Percentiles rank a stretch among this genome's conserved stretches.
Evolutionary conservation across 768 basidiomycete genomes (phyloP).

Genomic region (Panaeolus cyanescens): DNA sequence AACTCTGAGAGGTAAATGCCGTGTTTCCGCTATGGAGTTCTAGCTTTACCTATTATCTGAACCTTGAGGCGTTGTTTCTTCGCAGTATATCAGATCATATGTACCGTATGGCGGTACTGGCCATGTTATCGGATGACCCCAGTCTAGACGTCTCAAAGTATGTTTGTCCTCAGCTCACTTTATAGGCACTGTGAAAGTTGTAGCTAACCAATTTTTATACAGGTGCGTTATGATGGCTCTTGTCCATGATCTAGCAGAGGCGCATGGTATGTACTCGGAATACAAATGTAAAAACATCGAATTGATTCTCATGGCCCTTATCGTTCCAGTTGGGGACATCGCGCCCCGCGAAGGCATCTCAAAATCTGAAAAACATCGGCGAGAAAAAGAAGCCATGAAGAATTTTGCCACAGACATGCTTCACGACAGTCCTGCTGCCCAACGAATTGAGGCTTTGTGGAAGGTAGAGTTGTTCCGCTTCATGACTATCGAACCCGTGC

Average conservation of each 20-base stretch:
- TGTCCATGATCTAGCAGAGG: conserved; percentile 96
- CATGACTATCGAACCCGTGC: neutral
- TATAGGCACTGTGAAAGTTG: no score
- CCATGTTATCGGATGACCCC: conserved; percentile 82
- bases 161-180: no score
- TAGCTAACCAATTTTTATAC: no score
- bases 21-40: no score
- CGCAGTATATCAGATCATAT: conserved; percentile 92
- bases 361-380: conserved; percentile 73
- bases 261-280: conserved; percentile 58
- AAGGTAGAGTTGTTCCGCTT: conserved; percentile 44
- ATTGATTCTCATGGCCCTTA: no score
- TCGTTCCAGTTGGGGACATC: conserved; percentile 81
- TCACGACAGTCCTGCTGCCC: conserved; percentile 69
- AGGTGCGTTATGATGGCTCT: conserved; percentile 89
- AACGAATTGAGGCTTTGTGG: conserved; percentile 73
- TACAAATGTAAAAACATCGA: neutral
- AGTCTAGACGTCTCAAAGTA: conserved; percentile 75
- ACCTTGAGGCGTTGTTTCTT: neutral
- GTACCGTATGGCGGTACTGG: conserved; percentile 95
- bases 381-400: conserved; percentile 89
- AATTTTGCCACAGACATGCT: conserved; percentile 90
- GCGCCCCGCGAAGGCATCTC: conserved; percentile 86
- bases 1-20: conserved; percentile 84
- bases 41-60: neutral